These are phyloP conservation scores for Phanerochaete carnosa DNA, from an alignment of 768 basidiomycete species.

Conservation along the genomic window DNA sequence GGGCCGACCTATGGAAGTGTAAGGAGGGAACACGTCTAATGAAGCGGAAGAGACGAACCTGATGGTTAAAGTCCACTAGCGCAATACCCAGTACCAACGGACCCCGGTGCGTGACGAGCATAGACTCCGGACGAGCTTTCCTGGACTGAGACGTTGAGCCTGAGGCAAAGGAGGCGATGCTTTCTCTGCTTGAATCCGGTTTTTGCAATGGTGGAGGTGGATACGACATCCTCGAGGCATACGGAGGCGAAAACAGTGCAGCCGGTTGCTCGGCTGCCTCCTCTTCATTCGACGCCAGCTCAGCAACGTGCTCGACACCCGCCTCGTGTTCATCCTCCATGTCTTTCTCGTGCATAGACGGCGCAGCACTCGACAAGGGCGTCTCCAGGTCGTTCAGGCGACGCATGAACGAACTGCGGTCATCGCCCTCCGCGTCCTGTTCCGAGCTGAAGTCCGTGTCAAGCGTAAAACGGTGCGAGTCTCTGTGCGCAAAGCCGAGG, in stretches of 20 bases:
- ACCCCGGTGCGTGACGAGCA: constrained; percentile 60
- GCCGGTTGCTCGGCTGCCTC: neutral
- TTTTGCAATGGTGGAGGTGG: constrained; percentile 52
- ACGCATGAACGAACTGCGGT: constrained; percentile 46
- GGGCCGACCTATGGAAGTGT: constrained; percentile 71
- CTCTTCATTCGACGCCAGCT: neutral
- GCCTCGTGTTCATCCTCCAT: neutral
- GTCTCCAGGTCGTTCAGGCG: constrained; percentile 40
- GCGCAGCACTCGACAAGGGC: constrained; percentile 49
- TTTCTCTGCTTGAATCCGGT: constrained; percentile 37
- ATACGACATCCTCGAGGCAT: constrained; percentile 38
- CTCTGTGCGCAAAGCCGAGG: constrained; percentile 15
- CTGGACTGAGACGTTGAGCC: constrained; percentile 49
- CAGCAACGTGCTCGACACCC: neutral
- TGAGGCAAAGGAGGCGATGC: constrained; percentile 62
- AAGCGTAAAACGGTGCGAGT: constrained; percentile 22
- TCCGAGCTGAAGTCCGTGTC: constrained; percentile 51
- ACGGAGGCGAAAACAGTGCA: neutral
- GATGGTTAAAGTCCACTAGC: constrained; percentile 93
- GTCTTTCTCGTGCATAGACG: constrained; percentile 39
- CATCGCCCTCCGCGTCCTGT: constrained; percentile 46
- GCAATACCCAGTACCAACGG: constrained; percentile 83
- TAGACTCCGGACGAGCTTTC: constrained; percentile 78
- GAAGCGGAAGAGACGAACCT: constrained; percentile 43
- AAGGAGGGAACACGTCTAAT: neutral